Conservation (phyloP, 306 rosid species). For the Sechiopsis laciniata region DNA sequence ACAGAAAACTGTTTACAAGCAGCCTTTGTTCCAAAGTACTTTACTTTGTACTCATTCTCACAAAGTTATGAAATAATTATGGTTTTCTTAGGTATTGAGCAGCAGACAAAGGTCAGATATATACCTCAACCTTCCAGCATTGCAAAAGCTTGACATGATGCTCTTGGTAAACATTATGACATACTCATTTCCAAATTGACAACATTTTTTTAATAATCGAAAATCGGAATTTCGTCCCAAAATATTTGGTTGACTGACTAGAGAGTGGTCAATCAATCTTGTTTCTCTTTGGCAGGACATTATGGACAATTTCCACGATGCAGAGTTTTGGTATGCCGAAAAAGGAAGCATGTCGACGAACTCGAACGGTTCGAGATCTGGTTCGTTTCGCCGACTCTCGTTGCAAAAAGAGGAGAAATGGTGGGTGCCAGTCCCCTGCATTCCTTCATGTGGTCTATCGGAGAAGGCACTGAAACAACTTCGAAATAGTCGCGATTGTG, state of each 20-base stretch:
- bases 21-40: neutral
- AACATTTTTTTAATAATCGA: no score
- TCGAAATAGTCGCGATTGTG: conserved; percentile 62
- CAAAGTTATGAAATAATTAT: neutral
- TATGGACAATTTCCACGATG: conserved; percentile 66
- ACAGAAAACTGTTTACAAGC: neutral
- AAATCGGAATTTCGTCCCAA: no score
- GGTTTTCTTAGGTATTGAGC: conserved; percentile 57
- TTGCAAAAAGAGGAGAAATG: conserved; percentile 84
- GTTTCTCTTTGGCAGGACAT: conserved; percentile 49
- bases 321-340: conserved; percentile 86
- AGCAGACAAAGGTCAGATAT: conserved; percentile 78
- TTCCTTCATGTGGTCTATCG: conserved; percentile 59
- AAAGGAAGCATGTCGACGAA: conserved; percentile 73
- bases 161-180: conserved; percentile 43
- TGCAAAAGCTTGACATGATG: conserved; percentile 86
- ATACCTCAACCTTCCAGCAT: conserved; percentile 79
- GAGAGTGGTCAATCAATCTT: neutral
- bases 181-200: neutral
- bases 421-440: conserved; percentile 97
- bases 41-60: neutral
- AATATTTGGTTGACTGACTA: neutral
- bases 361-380: conserved; percentile 37
- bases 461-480: conserved; percentile 65
- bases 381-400: conserved; percentile 65